Evolutionary conservation across 2,329 filamentous ascomycete genomes (phyloP).

Genomic region (Akanthomyces dipterigenus): DNA sequence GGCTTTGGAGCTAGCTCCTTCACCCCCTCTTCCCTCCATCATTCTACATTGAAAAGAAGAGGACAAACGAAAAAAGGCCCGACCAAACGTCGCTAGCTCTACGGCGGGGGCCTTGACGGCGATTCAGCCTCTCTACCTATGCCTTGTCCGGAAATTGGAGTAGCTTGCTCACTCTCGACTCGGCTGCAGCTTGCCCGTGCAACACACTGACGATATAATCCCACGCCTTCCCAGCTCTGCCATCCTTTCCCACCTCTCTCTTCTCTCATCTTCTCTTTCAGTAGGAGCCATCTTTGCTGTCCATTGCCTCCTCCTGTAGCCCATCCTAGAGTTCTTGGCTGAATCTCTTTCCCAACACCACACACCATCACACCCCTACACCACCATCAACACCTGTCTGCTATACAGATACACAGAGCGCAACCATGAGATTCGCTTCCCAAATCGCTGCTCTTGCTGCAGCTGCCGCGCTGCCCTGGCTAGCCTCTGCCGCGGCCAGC

Average conservation of each 20-base stretch:
- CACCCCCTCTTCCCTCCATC: not conserved
- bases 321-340: not conserved
- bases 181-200: not conserved
- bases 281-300: not conserved
- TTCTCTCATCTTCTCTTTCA: not conserved
- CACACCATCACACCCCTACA: not conserved
- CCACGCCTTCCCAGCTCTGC: not conserved
- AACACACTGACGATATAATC: not conserved
- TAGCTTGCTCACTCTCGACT: not conserved
- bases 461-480: conserved; percentile 14
- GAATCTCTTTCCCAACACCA: not conserved
- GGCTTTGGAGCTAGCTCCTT: not conserved
- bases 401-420: not conserved
- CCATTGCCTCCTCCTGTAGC: not conserved
- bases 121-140: conserved; percentile 1
- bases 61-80: not conserved
- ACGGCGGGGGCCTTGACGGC: not conserved
- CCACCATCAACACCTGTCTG: not conserved
- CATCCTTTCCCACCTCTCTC: not conserved
- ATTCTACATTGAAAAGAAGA: not conserved
- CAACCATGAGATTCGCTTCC: conserved; percentile 18
- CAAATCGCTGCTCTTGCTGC: conserved; percentile 15
- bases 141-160: not conserved
- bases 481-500: conserved; percentile 10
- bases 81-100: not conserved